Percentiles rank a stretch among this genome's conserved stretches.
phyloP scores from a whole-genome alignment of 306 rosid species.

The Vachellia collinsii region DNA sequence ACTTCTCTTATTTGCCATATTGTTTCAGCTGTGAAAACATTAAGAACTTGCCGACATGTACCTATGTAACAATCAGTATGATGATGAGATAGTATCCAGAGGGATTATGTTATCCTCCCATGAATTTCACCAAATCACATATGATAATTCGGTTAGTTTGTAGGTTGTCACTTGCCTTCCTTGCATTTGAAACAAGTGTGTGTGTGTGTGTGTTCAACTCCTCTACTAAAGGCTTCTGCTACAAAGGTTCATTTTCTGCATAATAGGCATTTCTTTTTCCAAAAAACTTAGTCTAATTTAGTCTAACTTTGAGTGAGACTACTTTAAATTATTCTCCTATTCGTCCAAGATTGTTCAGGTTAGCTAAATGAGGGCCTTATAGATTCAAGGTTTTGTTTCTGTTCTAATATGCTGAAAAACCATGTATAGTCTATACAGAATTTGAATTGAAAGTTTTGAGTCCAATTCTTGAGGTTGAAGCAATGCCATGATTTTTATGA shows the following conservation, averaged over 20 bases:
- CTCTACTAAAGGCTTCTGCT: background rate
- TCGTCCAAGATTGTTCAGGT: slow-evolving; percentile 17
- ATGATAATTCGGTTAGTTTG: background rate
- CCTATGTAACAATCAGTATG: background rate
- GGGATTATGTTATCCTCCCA: background rate
- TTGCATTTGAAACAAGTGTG: background rate
- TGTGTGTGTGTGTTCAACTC: background rate
- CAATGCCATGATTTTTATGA: slow-evolving; percentile 29
- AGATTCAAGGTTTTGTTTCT: slow-evolving; percentile 2
- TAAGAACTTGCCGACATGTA: background rate
- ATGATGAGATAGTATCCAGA: background rate
- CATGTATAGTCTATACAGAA: background rate
- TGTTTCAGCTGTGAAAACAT: background rate
- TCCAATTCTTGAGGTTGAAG: slow-evolving; percentile 32
- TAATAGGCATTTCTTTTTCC: background rate
- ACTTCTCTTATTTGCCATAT: background rate
- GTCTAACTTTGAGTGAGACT: background rate
- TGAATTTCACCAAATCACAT: background rate
- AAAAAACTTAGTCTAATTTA: background rate
- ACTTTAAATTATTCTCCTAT: background rate
- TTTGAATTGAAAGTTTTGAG: slow-evolving; percentile 5
- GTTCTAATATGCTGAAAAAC: background rate
- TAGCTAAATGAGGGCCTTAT: background rate
- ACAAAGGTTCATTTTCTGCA: background rate
- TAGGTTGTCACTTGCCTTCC: background rate